Conservation (phyloP, 495 filamentous ascomycete species). For the Xylaria longipes region DNA sequence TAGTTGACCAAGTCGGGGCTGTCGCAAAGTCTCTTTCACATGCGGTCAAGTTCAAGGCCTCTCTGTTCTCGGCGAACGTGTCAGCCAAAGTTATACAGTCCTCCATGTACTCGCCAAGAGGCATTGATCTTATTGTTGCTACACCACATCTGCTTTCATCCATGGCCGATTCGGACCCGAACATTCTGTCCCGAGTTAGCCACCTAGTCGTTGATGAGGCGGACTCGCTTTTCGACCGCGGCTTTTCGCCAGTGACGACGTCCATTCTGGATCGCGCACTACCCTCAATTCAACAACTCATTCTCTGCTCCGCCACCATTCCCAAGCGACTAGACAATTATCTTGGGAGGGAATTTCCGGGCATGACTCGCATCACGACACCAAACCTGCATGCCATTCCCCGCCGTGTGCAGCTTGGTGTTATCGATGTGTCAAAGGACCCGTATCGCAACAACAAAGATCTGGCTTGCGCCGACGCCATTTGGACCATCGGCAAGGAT, state of each 20-base stretch:
- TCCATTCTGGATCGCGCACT: constrained; percentile 77
- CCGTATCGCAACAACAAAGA: constrained; percentile 90
- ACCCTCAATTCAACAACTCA: constrained; percentile 82
- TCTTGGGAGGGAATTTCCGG: constrained; percentile 79
- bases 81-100: constrained; percentile 81
- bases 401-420: constrained; percentile 89
- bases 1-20: constrained; percentile 83
- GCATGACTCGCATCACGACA: constrained; percentile 83
- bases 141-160: constrained; percentile 89
- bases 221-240: constrained; percentile 91
- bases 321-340: constrained; percentile 84
- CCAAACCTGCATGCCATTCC: constrained; percentile 96
- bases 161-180: constrained; percentile 84
- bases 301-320: constrained; percentile 96
- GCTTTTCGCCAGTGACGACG: constrained; percentile 82
- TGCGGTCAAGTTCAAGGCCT: constrained; percentile 79
- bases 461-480: constrained; percentile 90
- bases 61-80: constrained; percentile 76
- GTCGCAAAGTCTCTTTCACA: constrained; percentile 84
- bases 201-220: constrained; percentile 94
- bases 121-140: constrained; percentile 84
- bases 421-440: constrained; percentile 86
- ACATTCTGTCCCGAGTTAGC: constrained; percentile 83
- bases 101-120: constrained; percentile 78
- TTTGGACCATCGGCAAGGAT: constrained; percentile 90